Conservation (phyloP, 2,329 filamentous ascomycete species). For the Paecilomyces sp. region DNA sequence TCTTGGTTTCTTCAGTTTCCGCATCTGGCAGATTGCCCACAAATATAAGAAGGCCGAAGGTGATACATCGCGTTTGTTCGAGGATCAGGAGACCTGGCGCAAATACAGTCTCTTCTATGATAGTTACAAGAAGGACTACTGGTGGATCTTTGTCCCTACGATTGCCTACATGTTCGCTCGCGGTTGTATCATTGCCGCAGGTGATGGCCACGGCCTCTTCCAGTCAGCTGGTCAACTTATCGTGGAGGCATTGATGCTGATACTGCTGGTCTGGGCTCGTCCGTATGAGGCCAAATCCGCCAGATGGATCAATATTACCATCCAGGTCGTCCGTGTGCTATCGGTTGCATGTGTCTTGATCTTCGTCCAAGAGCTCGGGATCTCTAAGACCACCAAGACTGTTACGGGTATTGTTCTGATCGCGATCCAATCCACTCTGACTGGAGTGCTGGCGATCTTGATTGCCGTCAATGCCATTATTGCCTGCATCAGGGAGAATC, state of each 20-base stretch:
- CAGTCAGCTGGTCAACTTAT: slow-evolving; percentile 75
- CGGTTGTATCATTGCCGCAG: slow-evolving; percentile 76
- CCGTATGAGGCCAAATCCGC: slow-evolving; percentile 82
- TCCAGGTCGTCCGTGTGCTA: slow-evolving; percentile 80
- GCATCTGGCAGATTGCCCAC: slow-evolving; percentile 70
- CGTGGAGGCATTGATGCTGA: slow-evolving; percentile 73
- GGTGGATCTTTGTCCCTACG: slow-evolving; percentile 90
- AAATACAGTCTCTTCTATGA: slow-evolving; percentile 99
- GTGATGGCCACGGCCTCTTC: slow-evolving; percentile 73
- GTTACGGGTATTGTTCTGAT: slow-evolving; percentile 90
- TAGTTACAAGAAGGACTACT: slow-evolving; percentile 86
- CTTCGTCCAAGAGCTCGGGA: slow-evolving; percentile 87
- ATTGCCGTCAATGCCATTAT: slow-evolving; percentile 86
- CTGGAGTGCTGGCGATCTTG: slow-evolving; percentile 73
- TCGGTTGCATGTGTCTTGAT: slow-evolving; percentile 84
- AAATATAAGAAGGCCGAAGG: slow-evolving; percentile 70
- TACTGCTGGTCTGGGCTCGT: slow-evolving; percentile 72
- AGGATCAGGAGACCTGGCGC: slow-evolving; percentile 83
- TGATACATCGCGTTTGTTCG: slow-evolving; percentile 65
- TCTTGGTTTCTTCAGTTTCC: slow-evolving; percentile 75
- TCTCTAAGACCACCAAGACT: slow-evolving; percentile 87
- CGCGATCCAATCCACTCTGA: slow-evolving; percentile 79
- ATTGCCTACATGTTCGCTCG: slow-evolving; percentile 90
- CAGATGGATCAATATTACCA: slow-evolving; percentile 89
- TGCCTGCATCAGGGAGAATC: slow-evolving; percentile 76